Percentiles rank a stretch among this genome's conserved stretches.
These are phyloP conservation scores for Orbilia blumenaviensis DNA, from an alignment of 2,329 filamentous ascomycete genomes.

Conservation along the genomic window DNA sequence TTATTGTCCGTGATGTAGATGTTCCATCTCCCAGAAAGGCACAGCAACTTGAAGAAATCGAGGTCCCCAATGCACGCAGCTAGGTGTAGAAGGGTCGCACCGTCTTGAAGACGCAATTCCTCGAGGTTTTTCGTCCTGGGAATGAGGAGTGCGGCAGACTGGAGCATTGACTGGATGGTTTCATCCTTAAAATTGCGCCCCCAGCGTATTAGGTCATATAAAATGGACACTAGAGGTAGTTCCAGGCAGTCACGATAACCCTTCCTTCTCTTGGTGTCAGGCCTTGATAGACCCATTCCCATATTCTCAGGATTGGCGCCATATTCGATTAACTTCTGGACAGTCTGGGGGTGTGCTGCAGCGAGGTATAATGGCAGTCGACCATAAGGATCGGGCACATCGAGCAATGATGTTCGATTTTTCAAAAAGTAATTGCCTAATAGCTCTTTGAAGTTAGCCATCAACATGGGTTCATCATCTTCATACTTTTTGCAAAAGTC, in stretches of 20 bases:
- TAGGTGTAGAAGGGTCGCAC: not conserved
- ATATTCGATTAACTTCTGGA: not conserved
- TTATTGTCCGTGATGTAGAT: not conserved
- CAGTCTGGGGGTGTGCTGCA: not conserved
- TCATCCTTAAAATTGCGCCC: not conserved
- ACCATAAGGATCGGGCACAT: not conserved
- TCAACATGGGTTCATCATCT: not conserved
- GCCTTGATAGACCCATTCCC: not conserved
- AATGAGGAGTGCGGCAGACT: not conserved
- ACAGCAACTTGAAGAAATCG: slow-evolving; percentile 24
- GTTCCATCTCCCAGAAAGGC: slow-evolving; percentile 12
- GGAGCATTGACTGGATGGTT: not conserved
- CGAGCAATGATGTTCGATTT: not conserved
- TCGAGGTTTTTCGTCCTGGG: not conserved
- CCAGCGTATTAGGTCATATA: slow-evolving; percentile 1
- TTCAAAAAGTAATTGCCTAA: not conserved
- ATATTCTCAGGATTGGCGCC: not conserved
- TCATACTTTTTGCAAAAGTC: not conserved
- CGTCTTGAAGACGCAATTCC: not conserved
- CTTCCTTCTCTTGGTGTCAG: not conserved
- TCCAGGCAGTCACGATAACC: slow-evolving; percentile 2
- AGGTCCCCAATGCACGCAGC: slow-evolving; percentile 13
- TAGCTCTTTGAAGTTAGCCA: not conserved
- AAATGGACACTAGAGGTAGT: not conserved
- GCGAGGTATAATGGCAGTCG: not conserved